Evolutionary conservation across 2,329 filamentous ascomycete genomes (phyloP), one percentile per base, ranked within the genome.

Genomic region (Fusarium nanum): DNA sequence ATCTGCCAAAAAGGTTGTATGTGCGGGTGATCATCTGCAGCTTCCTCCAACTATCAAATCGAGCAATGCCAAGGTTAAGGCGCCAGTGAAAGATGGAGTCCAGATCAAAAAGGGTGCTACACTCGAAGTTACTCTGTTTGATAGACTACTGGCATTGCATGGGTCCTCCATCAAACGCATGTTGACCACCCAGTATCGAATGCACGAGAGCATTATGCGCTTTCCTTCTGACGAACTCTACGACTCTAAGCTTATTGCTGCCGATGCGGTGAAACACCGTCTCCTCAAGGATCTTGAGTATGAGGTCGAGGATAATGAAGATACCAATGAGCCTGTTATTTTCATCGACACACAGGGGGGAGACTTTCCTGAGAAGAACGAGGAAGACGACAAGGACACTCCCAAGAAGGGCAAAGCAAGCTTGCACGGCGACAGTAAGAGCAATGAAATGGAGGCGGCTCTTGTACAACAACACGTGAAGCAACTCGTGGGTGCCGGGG

Each of bases 301-400:
- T 77, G 88, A 88, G 12, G 91, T 98, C 0, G 77, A 89, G 61
- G 91, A 92, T 54, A 94, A 88, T 1, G 96, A 98, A 69, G 93
- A 99, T 75, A 98, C 95, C 0, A 87, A 81, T 49, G 93, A 97
- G 79, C 93, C 96, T 1, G 81, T 99, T 4, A 88, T 99, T 12
- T 98, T 98, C 80, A 97, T 93, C 78, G 96, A 99, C 77, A 99
- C 96, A 0, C 96, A 98, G 79, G 96, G 96, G 12, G 96, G 94
- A 0, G 93, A 97, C 75, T 98, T 95, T 65, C 90, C 92, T 0
- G 94, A 98, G 82, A 91, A 89, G 77, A 89, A 87, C 47, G 92
- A 97, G 73, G 92, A 94, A 16, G 89, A 91, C 25, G 89, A 89
- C 56, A 84, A 83, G 78, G 78, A 80, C 40, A 69, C 75, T 12